phyloP scores from a whole-genome alignment of 148 eudicot genomes.

The Salicornia ramosissima region DNA sequence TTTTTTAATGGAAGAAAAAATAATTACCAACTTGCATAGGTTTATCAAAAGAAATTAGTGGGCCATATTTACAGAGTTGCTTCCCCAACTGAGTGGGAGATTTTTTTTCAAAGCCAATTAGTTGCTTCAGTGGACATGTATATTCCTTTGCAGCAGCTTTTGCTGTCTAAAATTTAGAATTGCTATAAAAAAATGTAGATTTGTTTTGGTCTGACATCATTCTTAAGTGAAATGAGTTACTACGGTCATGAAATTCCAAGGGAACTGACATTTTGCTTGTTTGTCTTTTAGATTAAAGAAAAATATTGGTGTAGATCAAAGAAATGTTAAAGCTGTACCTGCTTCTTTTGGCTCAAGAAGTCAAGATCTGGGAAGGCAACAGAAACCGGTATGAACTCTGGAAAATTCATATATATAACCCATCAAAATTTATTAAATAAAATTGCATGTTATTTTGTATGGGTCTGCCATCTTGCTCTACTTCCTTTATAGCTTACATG shows the following conservation, averaged over 20 bases:
- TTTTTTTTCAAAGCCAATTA: too few species aligned
- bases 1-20: background rate
- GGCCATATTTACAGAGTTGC: background rate
- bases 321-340: slow-evolving; percentile 40
- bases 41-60: background rate
- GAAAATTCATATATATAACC: background rate
- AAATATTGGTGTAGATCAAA: slow-evolving; percentile 30
- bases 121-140: too few species aligned
- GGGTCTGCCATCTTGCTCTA: background rate
- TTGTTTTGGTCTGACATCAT: background rate
- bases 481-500: background rate
- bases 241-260: background rate
- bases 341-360: slow-evolving; percentile 44
- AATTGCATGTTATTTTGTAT: background rate
- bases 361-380: slow-evolving; percentile 46
- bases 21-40: background rate
- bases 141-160: too few species aligned
- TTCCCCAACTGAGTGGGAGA: background rate
- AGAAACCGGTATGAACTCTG: slow-evolving; percentile 42
- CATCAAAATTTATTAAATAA: background rate
- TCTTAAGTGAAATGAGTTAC: background rate
- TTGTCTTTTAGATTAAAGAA: slow-evolving; percentile 38
- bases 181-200: too few species aligned
- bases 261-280: background rate
- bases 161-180: too few species aligned